phyloP scores from a whole-genome alignment of 345 rosid genomes.

The Eucalyptus globulus region DNA sequence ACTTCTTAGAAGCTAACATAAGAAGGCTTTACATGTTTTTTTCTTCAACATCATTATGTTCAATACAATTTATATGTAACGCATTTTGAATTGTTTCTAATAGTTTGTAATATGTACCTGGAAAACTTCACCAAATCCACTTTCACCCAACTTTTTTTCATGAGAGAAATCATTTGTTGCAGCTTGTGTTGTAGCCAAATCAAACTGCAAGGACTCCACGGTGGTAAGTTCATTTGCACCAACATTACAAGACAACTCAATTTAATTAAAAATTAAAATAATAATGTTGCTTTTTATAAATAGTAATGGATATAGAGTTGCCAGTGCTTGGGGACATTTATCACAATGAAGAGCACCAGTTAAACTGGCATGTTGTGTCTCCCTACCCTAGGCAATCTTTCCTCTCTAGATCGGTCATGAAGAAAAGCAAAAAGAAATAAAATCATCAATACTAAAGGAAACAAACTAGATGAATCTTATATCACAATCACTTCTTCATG shows the following conservation, averaged over 20 bases:
- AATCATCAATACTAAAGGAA: neutral
- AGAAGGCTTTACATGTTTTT: neutral
- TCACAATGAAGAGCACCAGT: neutral
- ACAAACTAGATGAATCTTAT: neutral
- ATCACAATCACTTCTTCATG: neutral
- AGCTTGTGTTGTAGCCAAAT: slow-evolving; percentile 14
- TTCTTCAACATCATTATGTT: neutral
- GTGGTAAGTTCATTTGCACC: slow-evolving; percentile 10
- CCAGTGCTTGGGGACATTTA: neutral
- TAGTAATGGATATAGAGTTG: neutral
- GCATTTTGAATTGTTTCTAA: neutral
- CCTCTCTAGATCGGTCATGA: neutral
- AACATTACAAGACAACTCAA: neutral
- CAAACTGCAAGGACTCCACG: slow-evolving; percentile 26
- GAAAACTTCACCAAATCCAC: slow-evolving; percentile 64
- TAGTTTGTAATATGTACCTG: neutral
- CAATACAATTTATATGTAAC: neutral
- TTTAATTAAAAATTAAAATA: neutral
- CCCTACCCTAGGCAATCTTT: neutral
- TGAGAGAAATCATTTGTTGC: slow-evolving; percentile 41
- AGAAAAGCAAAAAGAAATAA: neutral
- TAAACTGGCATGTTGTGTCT: neutral
- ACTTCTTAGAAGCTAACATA: neutral
- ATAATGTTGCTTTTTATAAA: neutral
- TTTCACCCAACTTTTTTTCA: slow-evolving; percentile 44